Base-by-base conservation (phyloP, 768 basidiomycete species). In the Mycena belliarum region DNA sequence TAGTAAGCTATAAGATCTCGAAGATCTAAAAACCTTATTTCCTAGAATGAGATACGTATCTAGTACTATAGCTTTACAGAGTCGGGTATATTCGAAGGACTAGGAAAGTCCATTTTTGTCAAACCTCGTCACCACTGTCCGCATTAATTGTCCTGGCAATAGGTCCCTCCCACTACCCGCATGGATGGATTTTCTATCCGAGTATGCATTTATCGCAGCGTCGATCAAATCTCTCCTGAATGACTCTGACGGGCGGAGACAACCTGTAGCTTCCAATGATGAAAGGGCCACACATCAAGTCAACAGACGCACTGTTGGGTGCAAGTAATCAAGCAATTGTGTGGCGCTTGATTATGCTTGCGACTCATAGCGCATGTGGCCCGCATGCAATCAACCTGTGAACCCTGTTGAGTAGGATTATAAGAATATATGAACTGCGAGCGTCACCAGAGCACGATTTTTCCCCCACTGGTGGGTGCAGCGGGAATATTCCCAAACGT, bases 381-480 rank as follows among this genome's bases (percentile, higher is more conserved):
- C 2, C 52, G 53, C 46, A 77, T 73, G 60, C 83, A 85, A 59
- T 84, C 84, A 16, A 85, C 70, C 83, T 85, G 51, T 45, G 45
- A 10, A 15, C 18, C 28, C 18, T 49, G 11, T 32, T 48, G 43
- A 50, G 6, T 18, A 20, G 24, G 24, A 23, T 6, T n/a, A 40
- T 41, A 52, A 41, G 23, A 32, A 12, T 32, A 32, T 32, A 32
- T 18, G 26, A 20, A n/a, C n/a, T n/a, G n/a, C n/a, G 20, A 28
- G n/a, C 21, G 24, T 25, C 29, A 71, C 70, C 59, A 65, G 65
- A 26, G 66, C 44, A 42, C 69, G 52, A 14, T 52, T 48, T 10
- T 58, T 61, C n/a, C 69, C 59, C 38, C 61, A 47, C 12, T 65
- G 41, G 45, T 59, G 55, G 15, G 29, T 20, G 9, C 58, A 59